Evolutionary conservation across 441 rosid species (phyloP).

Genomic region (Erysimum cheiri): DNA sequence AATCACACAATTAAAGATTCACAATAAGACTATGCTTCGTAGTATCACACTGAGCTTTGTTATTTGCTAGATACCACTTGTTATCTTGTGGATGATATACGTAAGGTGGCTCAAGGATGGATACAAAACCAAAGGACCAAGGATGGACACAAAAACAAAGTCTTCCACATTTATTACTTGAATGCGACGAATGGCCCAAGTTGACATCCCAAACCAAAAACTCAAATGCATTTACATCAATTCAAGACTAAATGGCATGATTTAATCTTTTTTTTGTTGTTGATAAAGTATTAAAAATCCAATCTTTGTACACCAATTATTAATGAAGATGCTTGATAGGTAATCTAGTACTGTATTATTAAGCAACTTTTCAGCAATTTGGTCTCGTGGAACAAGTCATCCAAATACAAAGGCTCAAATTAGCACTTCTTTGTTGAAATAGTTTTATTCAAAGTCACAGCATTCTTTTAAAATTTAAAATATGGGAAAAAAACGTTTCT

Average conservation of each 20-base stretch:
- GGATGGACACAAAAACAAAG: no score
- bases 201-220: neutral
- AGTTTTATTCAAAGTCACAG: neutral
- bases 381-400: neutral
- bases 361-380: neutral
- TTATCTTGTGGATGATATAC: neutral
- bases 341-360: no score
- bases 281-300: no score
- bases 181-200: neutral
- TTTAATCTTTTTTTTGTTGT: no score
- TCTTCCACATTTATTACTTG: neutral
- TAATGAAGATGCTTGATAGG: neutral
- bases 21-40: neutral
- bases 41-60: neutral
- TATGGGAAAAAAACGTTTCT: neutral
- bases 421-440: conserved; percentile 2
- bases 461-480: neutral
- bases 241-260: neutral
- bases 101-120: no score
- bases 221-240: neutral
- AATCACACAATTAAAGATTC: neutral
- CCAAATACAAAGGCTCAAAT: conserved; percentile 3
- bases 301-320: neutral
- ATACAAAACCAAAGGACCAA: no score
- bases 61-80: neutral